These are phyloP conservation scores for Lactarius hengduanensis DNA, from an alignment of 768 basidiomycete species.

Conservation along the genomic window DNA sequence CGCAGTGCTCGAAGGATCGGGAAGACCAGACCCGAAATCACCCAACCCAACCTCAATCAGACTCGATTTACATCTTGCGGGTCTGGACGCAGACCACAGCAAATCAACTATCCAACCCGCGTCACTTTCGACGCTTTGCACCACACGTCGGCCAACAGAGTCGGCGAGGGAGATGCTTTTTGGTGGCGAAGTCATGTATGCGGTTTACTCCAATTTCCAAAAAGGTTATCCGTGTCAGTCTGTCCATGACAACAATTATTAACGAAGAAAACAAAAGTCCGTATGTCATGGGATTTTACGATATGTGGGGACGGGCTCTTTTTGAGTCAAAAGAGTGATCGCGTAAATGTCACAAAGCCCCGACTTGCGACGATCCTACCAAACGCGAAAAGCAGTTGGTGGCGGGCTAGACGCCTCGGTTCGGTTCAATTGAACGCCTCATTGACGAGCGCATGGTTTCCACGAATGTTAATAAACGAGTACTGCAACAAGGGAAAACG, in stretches of 20 bases:
- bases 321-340: not conserved
- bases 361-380: not conserved
- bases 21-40: too few species aligned
- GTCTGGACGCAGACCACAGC: too few species aligned
- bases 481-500: too few species aligned
- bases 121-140: too few species aligned
- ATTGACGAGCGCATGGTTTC: slow-evolving; percentile 25
- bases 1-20: too few species aligned
- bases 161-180: too few species aligned
- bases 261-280: not conserved
- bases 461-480: slow-evolving; percentile 38
- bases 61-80: too few species aligned
- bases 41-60: too few species aligned
- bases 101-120: too few species aligned
- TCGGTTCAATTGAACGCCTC: slow-evolving; percentile 3
- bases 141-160: too few species aligned
- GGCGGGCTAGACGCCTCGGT: not conserved
- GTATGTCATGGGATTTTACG: not conserved
- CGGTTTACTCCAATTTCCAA: too few species aligned
- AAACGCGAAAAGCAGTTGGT: not conserved
- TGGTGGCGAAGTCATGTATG: too few species aligned
- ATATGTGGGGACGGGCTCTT: not conserved
- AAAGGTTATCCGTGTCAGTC: not conserved
- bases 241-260: not conserved
- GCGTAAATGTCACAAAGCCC: not conserved